Conservation (phyloP, 2,329 filamentous ascomycete species). For the Stachybotrys chlorohalonatus region DNA sequence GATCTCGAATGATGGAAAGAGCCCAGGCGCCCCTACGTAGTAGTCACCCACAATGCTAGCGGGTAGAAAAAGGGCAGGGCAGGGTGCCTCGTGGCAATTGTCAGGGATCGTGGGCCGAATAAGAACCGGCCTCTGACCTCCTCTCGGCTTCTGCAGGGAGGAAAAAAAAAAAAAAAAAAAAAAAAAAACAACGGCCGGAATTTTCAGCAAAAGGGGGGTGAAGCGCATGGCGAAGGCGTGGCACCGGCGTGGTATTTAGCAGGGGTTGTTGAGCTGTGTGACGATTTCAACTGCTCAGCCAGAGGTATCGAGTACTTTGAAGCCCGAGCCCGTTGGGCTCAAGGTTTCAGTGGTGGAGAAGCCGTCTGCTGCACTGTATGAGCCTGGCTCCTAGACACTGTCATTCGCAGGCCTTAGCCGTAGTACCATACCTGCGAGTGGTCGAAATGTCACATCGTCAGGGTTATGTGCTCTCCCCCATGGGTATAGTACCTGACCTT, state of each 20-base stretch:
- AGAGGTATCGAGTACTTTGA: no score
- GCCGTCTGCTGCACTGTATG: neutral
- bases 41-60: no score
- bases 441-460: no score
- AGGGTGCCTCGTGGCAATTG: neutral
- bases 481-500: no score
- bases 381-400: no score
- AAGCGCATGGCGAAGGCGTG: neutral
- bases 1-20: no score
- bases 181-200: neutral
- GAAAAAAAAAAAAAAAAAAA: slow-evolving; percentile 1
- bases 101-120: neutral
- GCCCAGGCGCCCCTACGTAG: no score
- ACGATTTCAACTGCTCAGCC: neutral
- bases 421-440: no score
- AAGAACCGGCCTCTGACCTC: neutral
- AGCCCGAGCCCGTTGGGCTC: no score
- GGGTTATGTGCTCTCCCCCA: no score
- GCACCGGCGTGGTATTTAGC: neutral
- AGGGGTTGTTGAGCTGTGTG: neutral
- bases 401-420: no score
- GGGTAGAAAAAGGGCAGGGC: no score
- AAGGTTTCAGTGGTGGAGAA: neutral
- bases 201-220: neutral
- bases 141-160: neutral